Percentiles rank a stretch among this genome's conserved stretches.
These are phyloP conservation scores for Voacanga thouarsii DNA, from an alignment of 257 asterid species.

Conservation along the genomic window DNA sequence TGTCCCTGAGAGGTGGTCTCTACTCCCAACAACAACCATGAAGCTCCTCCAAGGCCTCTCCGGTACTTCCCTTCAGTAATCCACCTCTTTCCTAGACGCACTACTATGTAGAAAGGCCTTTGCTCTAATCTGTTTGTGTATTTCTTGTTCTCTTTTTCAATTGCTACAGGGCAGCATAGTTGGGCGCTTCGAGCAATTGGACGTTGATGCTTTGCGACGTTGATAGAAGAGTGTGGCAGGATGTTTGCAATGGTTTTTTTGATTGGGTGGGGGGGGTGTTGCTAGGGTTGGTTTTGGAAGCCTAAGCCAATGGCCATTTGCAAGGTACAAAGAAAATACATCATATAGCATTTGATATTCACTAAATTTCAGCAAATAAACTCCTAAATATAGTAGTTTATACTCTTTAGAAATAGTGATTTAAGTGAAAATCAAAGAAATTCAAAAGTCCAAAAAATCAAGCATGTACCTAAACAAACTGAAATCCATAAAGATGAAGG, in stretches of 20 bases:
- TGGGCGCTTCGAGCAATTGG: slow-evolving; percentile 49
- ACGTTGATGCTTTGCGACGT: slow-evolving; percentile 58
- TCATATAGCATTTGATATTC: background rate
- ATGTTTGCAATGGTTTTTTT: background rate
- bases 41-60: slow-evolving; percentile 53
- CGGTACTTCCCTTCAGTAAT: slow-evolving; percentile 26
- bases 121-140: background rate
- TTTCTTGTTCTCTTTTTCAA: background rate
- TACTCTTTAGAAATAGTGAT: background rate
- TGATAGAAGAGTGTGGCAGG: slow-evolving; percentile 60
- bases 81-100: too few relatives aligned
- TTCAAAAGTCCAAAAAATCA: background rate
- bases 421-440: background rate
- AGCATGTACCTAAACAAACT: slow-evolving; percentile 46
- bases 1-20: background rate
- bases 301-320: background rate
- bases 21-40: slow-evolving; percentile 31
- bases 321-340: background rate
- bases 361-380: background rate
- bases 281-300: background rate
- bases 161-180: slow-evolving; percentile 46
- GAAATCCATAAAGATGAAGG: slow-evolving; percentile 57
- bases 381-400: background rate
- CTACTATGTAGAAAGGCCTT: background rate
- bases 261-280: too few relatives aligned